A percentile compares a stretch with the other conserved stretches of the same genome.
These are phyloP conservation scores for Talaromyces nanjingensis DNA, from an alignment of 495 filamentous ascomycete species.

Conservation along the genomic window DNA sequence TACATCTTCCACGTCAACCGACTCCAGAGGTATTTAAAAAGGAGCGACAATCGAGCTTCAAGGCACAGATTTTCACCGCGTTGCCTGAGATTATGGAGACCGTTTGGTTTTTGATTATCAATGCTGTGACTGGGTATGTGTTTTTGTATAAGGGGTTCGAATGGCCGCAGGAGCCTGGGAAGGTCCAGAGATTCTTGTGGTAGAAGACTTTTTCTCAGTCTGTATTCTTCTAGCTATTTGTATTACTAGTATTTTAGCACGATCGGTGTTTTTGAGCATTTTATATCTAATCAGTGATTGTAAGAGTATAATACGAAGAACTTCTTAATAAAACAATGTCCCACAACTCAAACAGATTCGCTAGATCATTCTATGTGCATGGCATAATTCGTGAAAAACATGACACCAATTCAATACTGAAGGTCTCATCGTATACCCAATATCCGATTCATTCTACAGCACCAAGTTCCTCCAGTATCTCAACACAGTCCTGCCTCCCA, in stretches of 20 bases:
- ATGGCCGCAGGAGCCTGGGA: slow-evolving; percentile 74
- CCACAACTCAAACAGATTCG: too few species aligned
- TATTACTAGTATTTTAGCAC: slow-evolving; percentile 1
- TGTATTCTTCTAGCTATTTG: not conserved
- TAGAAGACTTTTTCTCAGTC: slow-evolving; percentile 25
- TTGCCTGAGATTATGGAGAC: slow-evolving; percentile 62
- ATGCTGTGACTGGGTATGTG: slow-evolving; percentile 67
- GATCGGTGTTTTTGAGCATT: not conserved
- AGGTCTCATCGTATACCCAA: too few species aligned
- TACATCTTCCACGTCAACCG: slow-evolving; percentile 58
- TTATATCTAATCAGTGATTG: too few species aligned
- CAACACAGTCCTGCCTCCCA: not conserved
- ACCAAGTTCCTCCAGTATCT: not conserved
- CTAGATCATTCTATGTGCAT: not conserved
- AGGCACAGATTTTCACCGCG: slow-evolving; percentile 25
- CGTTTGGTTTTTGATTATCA: slow-evolving; percentile 67
- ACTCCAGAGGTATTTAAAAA: slow-evolving; percentile 22
- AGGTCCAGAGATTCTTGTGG: slow-evolving; percentile 92
- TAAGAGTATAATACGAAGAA: not conserved
- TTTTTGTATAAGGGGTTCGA: slow-evolving; percentile 75
- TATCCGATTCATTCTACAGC: not conserved
- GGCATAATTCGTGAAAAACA: too few species aligned
- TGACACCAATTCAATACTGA: too few species aligned
- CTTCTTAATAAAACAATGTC: not conserved
- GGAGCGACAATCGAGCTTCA: slow-evolving; percentile 13